Base-by-base conservation (phyloP, 495 filamentous ascomycete genomes). In the Neurospora sublineolata region DNA sequence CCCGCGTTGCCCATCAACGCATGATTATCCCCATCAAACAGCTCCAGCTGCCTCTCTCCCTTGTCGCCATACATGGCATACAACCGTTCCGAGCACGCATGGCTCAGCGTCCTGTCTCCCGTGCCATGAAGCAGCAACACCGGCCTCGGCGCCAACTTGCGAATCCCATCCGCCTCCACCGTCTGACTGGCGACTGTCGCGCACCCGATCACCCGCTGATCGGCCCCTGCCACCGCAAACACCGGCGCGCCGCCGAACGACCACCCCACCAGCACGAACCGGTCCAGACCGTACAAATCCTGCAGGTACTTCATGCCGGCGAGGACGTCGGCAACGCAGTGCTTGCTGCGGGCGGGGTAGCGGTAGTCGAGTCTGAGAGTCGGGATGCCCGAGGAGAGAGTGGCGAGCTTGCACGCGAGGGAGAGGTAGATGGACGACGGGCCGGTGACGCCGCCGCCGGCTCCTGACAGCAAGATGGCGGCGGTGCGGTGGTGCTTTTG, bases 201-300 rank as follows among this genome's bases (percentile, higher is more conserved):
- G 20, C 81, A 80, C 8, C 82, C 81, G 9, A 84, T 75, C 1
- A 84, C 78, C 1, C 81, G 75, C n/a, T 73, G 69, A 68, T 85
- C 77, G 0, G 69, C 67, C 0, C 73, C 81, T 11, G 77, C 81
- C 11, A 80, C 77, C 1, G 79, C 77, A 67, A 82, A 83, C 27
- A 80, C 82, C 0, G 80, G 79, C 42, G 81, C 80, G 37, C 82
- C 78, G 27, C 83, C 82, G 67, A 85, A 85, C 12, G 79, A 83
- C 83, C 83, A 85, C 23, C 83, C 83, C 1, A 84, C 77, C 3
- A 85, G 67, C 33, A 84, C 79, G 73, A 83, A 84, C 37, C 76
- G 75, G n/a, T 69, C 72, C 0, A 81, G 72, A 8, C 69, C 71
- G 71, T 81, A 82, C n/a, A 74, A 23, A 18, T 77, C 75, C 30